A percentile compares a stretch with the other conserved stretches of the same genome.
phyloP scores from a whole-genome alignment of 192 early-diverging fungal species.

The Dissophora ornata region DNA sequence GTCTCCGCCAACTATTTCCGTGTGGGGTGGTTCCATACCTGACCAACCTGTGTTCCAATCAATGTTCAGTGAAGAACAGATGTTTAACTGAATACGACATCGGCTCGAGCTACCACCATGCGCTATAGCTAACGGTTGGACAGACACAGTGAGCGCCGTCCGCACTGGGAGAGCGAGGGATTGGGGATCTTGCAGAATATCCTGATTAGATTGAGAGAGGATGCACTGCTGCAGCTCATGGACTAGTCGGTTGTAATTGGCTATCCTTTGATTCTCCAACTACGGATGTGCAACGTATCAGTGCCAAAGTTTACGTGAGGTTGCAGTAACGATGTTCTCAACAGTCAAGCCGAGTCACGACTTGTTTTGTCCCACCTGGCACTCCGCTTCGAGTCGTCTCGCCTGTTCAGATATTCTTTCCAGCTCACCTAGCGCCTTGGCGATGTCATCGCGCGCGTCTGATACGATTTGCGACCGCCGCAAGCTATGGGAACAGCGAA shows the following conservation, averaged over 20 bases:
- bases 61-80: slow-evolving; percentile 9
- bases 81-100: slow-evolving; percentile 8
- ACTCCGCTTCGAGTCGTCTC: slow-evolving; percentile 14
- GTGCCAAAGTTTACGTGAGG: no score
- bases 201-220: background rate
- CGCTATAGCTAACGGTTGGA: slow-evolving; percentile 2
- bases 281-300: no score
- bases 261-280: slow-evolving; percentile 29
- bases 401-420: slow-evolving; percentile 24
- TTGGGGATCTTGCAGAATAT: background rate
- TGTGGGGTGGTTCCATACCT: no score
- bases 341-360: no score
- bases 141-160: background rate
- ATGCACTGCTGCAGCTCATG: slow-evolving; percentile 15
- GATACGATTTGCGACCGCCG: background rate
- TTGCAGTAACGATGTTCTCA: no score
- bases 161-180: background rate
- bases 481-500: background rate
- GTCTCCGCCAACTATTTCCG: no score
- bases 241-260: slow-evolving; percentile 12
- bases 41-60: slow-evolving; percentile 40
- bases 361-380: slow-evolving; percentile 13
- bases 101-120: background rate
- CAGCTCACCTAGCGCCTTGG: slow-evolving; percentile 15
- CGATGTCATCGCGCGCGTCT: slow-evolving; percentile 19